These are phyloP conservation scores for Ogataea dorogensis DNA, from an alignment of 805 yeast genomes.

Conservation along the genomic window DNA sequence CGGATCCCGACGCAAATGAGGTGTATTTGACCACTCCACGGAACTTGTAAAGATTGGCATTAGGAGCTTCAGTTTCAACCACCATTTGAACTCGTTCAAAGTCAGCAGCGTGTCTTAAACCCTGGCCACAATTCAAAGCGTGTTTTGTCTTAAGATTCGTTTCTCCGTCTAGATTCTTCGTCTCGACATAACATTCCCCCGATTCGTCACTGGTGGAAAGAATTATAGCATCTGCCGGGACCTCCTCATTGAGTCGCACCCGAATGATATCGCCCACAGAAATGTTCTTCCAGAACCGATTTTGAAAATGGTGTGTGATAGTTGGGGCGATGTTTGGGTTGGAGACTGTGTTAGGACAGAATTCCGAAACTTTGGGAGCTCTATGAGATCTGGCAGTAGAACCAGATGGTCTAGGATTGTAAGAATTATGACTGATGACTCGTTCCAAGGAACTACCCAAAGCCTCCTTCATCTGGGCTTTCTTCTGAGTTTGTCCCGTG, in stretches of 20 bases:
- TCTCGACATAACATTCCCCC: constrained; percentile 66
- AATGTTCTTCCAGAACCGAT: constrained; percentile 60
- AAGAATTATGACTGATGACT: constrained; percentile 5
- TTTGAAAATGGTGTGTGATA: constrained; percentile 32
- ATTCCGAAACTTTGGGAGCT: constrained; percentile 20
- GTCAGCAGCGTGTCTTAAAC: constrained; percentile 55
- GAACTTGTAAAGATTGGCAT: constrained; percentile 59
- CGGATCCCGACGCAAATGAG: constrained; percentile 34
- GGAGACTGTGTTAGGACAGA: constrained; percentile 31
- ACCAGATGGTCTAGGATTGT: constrained; percentile 12
- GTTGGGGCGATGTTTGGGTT: constrained; percentile 34
- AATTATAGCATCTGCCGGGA: constrained; percentile 72
- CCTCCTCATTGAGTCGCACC: constrained; percentile 70
- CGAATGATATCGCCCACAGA: constrained; percentile 72
- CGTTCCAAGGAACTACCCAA: constrained; percentile 13
- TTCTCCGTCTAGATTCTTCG: constrained; percentile 73
- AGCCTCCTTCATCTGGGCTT: constrained; percentile 1
- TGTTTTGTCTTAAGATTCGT: constrained; percentile 65
- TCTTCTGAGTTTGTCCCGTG: constrained; percentile 15
- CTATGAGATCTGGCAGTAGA: constrained; percentile 19
- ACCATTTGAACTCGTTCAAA: constrained; percentile 56
- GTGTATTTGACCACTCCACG: constrained; percentile 63
- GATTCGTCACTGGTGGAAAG: constrained; percentile 66
- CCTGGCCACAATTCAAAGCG: constrained; percentile 52
- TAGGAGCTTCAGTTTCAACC: constrained; percentile 74